Base-by-base conservation (phyloP, 202 grass and related monocot species). In the Carex arenaria region DNA sequence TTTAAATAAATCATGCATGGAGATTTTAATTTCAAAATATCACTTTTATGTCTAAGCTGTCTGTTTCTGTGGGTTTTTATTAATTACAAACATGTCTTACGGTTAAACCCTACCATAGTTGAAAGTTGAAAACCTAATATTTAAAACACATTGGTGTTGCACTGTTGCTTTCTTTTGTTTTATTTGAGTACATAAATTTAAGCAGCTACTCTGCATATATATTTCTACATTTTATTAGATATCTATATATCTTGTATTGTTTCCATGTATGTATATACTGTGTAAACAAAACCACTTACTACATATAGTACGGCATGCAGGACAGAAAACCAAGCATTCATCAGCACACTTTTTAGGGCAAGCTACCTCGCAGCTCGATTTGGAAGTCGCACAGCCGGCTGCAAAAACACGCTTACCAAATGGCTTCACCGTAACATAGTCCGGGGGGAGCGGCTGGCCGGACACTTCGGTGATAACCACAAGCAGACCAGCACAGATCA, bases 291-390 rank as follows among this genome's bases (percentile, higher is more conserved):
- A 64, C 36, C n/a, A 80, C 78, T 80, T 80, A 80, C 78, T 47
- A 19, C 78, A 80, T 13, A 80, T 20, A 32, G 59, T 40, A 43
- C 34, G 6, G 57, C 78, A 80, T 23, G 56, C 26, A 10, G 78
- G 78, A 17, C 78, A 80, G 78, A 80, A 80, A 64, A 80, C 38
- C 56, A 80, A 22, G 78, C 78, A 80, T 28, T 80, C 78, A 45
- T 80, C 57, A 0, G 32, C 10, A 18, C 78, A 80, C 8, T 28
- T 80, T 2, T 8, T 64, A 0, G 78, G 78, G 15, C 78, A 80
- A 17, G 57, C 6, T 61, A 64, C 60, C 9, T 1, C 43, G n/a
- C 78, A 80, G 3, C 34, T 38, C 5, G 10, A 26, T n/a, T 18
- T 64, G 12, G 57, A 1, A 64, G 26, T 34, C 6, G 32, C n/a